Base-by-base conservation (phyloP, 169 alveolate species). In the Plasmodium ovale region DNA sequence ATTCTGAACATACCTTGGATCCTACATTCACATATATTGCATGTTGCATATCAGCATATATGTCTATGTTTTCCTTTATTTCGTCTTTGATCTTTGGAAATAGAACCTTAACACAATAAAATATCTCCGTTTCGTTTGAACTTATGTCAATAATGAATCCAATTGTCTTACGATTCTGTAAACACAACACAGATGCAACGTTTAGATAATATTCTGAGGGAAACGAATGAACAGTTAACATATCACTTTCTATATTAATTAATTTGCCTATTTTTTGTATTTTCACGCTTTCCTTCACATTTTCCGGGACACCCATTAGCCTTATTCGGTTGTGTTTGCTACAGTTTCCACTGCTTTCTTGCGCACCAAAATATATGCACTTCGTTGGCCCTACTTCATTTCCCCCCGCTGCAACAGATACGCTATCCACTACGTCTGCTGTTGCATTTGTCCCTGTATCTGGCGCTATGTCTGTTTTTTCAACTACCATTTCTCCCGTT, bases 11-110 rank as follows among this genome's bases (percentile, higher is more conserved):
- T 33, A 85, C 21, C 1, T 23, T 58, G 19, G 85, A 60, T 23
- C 87, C 91, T 3, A 29, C 72, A 60, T 85, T 85, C 54, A 85
- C 39, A 62, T 54, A 85, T 47, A 85, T 23, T 16, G 85, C 56
- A 85, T 85, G 91, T 69, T 85, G 56, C 37, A 56, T 3, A 71
- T 85, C 91, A 14, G 62, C 91, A 64, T 69, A 85, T 49, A 85
- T 70, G 56, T 67, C 87, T 56, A 56, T 56, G 12, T 70, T 70
- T 54, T 58, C 68, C 16, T 58, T 67, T 70, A 85, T 25, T 68
- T 56, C 69, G 21, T 51, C 58, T 56, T 31, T 58, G 16, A 85
- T n/a, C 39, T 70, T 19, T 53, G 74, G 56, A 62, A 67, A 85
- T 14, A 69, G 29, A 37, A 85, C 27, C 29, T 21, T 85, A 3